phyloP scores from a whole-genome alignment of 805 yeast species.

The Lipomyces anomalus region DNA sequence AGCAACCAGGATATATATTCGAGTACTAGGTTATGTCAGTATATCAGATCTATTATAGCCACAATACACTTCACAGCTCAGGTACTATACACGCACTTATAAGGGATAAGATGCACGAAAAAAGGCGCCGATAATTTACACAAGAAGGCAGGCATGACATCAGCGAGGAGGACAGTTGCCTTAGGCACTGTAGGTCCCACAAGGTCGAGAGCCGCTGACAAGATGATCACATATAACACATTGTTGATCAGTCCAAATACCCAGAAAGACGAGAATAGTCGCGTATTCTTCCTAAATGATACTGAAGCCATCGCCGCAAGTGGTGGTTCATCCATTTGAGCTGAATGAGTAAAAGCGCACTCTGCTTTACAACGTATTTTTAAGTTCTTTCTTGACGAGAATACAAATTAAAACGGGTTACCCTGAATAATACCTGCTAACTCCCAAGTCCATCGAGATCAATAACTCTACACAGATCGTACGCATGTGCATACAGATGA shows the following conservation, averaged over 20 bases:
- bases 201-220: slow-evolving; percentile 86
- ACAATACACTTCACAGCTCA: too few species aligned
- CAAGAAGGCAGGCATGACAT: slow-evolving; percentile 74
- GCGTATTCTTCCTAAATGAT: not conserved
- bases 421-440: too few species aligned
- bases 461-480: too few species aligned
- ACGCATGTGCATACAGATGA: too few species aligned
- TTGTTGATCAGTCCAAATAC: slow-evolving; percentile 79
- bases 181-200: slow-evolving; percentile 83
- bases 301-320: not conserved
- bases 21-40: slow-evolving; percentile 18
- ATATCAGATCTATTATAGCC: not conserved
- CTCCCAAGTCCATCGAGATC: too few species aligned
- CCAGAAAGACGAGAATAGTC: slow-evolving; percentile 21
- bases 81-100: slow-evolving; percentile 32
- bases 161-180: slow-evolving; percentile 77
- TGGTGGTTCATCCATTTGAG: too few species aligned
- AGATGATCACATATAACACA: slow-evolving; percentile 81
- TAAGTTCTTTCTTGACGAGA: too few species aligned
- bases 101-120: slow-evolving; percentile 61
- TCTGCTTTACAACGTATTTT: too few species aligned
- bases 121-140: slow-evolving; percentile 74
- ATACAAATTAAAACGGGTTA: too few species aligned
- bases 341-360: too few species aligned
- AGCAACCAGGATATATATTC: slow-evolving; percentile 51